A percentile compares a stretch with the other conserved stretches of the same genome.
Evolutionary conservation across 352 stramenopile species (phyloP).

Genomic region (Phytophthora fragariae): DNA sequence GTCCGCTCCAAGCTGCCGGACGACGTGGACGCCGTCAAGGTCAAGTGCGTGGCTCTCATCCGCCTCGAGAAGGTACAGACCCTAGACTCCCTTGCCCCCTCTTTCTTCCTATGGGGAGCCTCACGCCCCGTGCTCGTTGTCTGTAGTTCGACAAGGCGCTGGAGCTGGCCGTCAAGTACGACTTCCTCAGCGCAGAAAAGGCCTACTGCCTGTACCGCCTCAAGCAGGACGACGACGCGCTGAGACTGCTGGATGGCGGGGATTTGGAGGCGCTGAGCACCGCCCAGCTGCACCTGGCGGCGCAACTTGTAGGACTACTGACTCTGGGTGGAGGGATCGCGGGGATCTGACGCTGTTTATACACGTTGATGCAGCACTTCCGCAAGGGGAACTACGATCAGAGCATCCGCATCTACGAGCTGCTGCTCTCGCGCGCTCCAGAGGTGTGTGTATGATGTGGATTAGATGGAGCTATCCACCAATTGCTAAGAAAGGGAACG

Average conservation of each 20-base stretch:
- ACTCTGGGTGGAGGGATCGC: not conserved
- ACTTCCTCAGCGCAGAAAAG: slow-evolving; percentile 67
- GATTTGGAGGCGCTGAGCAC: slow-evolving; percentile 45
- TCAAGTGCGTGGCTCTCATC: slow-evolving; percentile 87
- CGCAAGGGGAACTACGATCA: slow-evolving; percentile 69
- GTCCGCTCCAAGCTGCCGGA: slow-evolving; percentile 78
- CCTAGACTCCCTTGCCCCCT: not conserved
- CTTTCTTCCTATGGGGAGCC: not conserved
- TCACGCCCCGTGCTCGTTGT: slow-evolving; percentile 10
- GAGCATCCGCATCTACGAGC: slow-evolving; percentile 82
- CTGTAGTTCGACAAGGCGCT: slow-evolving; percentile 86
- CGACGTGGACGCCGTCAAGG: slow-evolving; percentile 79
- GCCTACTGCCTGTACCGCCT: slow-evolving; percentile 87
- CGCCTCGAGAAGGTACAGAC: slow-evolving; percentile 71
- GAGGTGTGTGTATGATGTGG: slow-evolving; percentile 30
- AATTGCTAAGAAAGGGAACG: not conserved
- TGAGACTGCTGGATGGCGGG: slow-evolving; percentile 46
- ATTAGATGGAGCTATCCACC: not conserved
- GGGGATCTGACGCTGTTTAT: slow-evolving; percentile 6
- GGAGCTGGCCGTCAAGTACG: slow-evolving; percentile 77
- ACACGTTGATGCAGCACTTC: slow-evolving; percentile 53
- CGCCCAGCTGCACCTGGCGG: slow-evolving; percentile 70
- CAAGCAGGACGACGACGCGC: slow-evolving; percentile 76
- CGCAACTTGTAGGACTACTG: slow-evolving; percentile 59
- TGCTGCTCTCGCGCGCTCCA: slow-evolving; percentile 54